Evolutionary conservation across 345 rosid genomes (phyloP), one percentile per base, ranked within the genome.

Genomic region (Arabis alpina): DNA sequence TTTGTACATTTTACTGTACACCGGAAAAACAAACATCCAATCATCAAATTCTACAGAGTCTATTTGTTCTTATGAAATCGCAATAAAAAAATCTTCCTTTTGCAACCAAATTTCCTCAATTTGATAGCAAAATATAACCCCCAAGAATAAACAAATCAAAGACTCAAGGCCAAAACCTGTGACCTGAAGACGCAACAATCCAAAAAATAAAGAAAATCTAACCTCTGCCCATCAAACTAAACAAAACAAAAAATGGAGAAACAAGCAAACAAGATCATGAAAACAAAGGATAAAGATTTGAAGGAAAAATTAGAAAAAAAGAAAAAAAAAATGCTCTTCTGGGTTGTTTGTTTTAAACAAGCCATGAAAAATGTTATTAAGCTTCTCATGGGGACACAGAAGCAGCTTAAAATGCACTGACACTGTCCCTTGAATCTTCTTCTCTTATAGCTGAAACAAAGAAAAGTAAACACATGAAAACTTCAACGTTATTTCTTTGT

Each of bases 341-440:
- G 59, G 12, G 19, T 39, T 58, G 10, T 19, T 40, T 55, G 57
- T 56, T 70, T 63, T 52, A 51, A 76, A 70, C 79, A 76, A 76
- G 71, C 71, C 75, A 70, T 64, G 71, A 76, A 48, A 63, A 50
- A 37, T 75, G 73, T 70, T 50, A 54, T 63, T 50, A 54, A 64
- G 75, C 79, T 70, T 76, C 79, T 70, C 61, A 68, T 82, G 64
- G 86, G 88, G 93, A 82, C 83, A 19, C 91, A 87, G 91, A 88
- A 83, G 87, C 92, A 87, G 93, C 92, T 83, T 81, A 82, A 87
- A 86, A 88, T 70, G 90, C 90, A 92, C 94, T 82, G 87, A 65
- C 78, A 79, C 89, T 86, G 86, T 85, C 96, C 96, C 91, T 76
- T 80, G 60, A 49, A 32, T 70, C 61, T 76, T 50, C 74, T 76